phyloP scores from a whole-genome alignment of 164 flowering plant genomes.

The Vitis riparia region DNA sequence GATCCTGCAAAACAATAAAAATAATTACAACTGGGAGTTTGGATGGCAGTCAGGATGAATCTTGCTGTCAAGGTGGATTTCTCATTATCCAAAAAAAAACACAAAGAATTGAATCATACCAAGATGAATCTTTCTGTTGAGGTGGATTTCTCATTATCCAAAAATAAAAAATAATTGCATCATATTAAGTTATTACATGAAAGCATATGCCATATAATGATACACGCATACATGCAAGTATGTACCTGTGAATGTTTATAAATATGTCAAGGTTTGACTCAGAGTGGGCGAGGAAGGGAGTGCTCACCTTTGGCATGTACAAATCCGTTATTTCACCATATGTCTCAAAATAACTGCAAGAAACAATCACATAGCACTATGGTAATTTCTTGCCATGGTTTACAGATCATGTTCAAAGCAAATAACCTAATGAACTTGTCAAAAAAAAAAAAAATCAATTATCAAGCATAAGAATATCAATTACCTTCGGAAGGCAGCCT shows the following conservation, averaged over 20 bases:
- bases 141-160: too few species aligned
- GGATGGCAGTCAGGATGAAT: too few species aligned
- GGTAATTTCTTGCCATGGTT: not conserved
- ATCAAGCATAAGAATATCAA: not conserved
- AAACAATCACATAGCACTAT: not conserved
- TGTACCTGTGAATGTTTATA: not conserved
- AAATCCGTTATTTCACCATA: slow-evolving; percentile 94
- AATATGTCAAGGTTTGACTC: not conserved
- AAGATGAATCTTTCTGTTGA: too few species aligned
- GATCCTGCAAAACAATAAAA: slow-evolving; percentile 61
- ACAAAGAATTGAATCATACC: too few species aligned
- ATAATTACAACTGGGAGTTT: not conserved
- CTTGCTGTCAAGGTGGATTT: too few species aligned
- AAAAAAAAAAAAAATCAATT: not conserved
- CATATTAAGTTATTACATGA: not conserved
- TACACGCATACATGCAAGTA: not conserved
- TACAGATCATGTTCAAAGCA: not conserved
- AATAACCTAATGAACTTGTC: not conserved
- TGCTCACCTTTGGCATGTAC: slow-evolving; percentile 95
- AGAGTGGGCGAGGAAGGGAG: not conserved
- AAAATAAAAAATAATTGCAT: not conserved
- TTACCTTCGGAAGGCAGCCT: slow-evolving; percentile 66
- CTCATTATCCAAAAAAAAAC: too few species aligned
- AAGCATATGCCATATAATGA: not conserved
- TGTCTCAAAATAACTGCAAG: slow-evolving; percentile 86